Evolutionary conservation across 495 filamentous ascomycete genomes (phyloP), one percentile per base, ranked within the genome.

Genomic region (Hapsidospora chrysogenum): DNA sequence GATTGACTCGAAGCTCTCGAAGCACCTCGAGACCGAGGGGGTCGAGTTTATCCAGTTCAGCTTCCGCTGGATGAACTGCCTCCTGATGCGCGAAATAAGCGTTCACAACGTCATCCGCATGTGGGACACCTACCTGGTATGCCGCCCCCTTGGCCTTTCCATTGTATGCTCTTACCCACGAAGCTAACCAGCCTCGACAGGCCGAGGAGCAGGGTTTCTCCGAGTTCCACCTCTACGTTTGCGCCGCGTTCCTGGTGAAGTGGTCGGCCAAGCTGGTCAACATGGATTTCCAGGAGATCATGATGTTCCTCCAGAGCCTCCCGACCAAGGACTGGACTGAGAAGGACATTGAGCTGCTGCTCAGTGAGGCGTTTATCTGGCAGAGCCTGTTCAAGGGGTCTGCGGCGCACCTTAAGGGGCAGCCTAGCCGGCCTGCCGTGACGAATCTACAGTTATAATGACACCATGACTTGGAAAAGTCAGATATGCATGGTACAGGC

Each of bases 11-110:
- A 63, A 70, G 2, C 66, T 97, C 38, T 82, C 85, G 9, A 85
- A 80, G 40, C 89, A 97, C 49, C 63, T 97, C 13, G 82, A 92
- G 47, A 68, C 68, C 16, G 83, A 96, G 50, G 77, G 80, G 9
- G 85, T 97, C 18, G 92, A 97, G 52, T 97, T 97, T 46, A 96
- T 97, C 54, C 89, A 97, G 50, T 97, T 97, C 50, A 92, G 84
- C 52, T 97, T 97, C 52, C 70, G 89, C 39, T 97, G 89, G 89
- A 96, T 97, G 89, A 97, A 97, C 47, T 97, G 89, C 49, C 68
- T 97, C 40, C 63, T 97, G 44, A 97, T 97, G 89, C 69, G 89
- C 41, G 89, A 97, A 56, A 80, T 97, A 40, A 92, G 77, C 53
- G 84, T 97, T 27, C 80, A 75, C 54, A 95, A 93, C 47, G 93